These are phyloP conservation scores for Cornus florida DNA, from an alignment of 148 eudicot genomes.

Conservation along the genomic window DNA sequence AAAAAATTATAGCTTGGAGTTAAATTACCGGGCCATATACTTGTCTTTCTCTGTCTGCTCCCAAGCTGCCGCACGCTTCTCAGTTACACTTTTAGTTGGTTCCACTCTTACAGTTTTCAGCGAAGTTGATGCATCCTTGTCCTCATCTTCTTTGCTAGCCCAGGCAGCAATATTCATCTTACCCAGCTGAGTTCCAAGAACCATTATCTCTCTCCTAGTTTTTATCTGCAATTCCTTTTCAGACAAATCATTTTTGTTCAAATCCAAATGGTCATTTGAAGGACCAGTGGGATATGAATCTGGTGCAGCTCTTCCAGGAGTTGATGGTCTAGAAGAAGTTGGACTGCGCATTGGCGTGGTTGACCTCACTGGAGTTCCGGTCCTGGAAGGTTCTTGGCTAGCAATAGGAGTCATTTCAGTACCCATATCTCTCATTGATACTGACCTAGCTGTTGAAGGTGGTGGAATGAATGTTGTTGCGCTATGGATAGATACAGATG, in stretches of 20 bases:
- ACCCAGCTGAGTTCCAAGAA: constrained; percentile 62
- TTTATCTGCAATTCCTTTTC: constrained; percentile 59
- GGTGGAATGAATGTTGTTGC: constrained; percentile 46
- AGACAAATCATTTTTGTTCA: constrained; percentile 35
- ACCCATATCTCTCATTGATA: constrained; percentile 86
- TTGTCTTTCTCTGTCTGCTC: constrained; percentile 75
- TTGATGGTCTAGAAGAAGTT: constrained; percentile 46
- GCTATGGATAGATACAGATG: constrained; percentile 33
- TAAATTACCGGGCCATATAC: constrained; percentile 53
- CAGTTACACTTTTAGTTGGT: constrained; percentile 37
- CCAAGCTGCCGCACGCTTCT: constrained; percentile 68
- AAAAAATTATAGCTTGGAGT: neutral
- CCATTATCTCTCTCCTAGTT: constrained; percentile 67
- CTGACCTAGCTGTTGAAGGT: constrained; percentile 61
- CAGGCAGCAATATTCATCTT: constrained; percentile 60
- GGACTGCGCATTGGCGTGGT: constrained; percentile 67
- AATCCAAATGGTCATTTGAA: constrained; percentile 19
- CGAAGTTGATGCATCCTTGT: constrained; percentile 25
- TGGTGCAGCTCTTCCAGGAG: constrained; percentile 44
- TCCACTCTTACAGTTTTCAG: constrained; percentile 20
- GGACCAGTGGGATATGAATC: constrained; percentile 30
- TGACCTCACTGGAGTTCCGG: constrained; percentile 74
- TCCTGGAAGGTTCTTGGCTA: constrained; percentile 87
- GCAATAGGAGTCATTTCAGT: constrained; percentile 83
- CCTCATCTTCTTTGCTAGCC: constrained; percentile 60